Base-by-base conservation (phyloP, 2,329 filamentous ascomycete species). In the Xylariaceae sp. region DNA sequence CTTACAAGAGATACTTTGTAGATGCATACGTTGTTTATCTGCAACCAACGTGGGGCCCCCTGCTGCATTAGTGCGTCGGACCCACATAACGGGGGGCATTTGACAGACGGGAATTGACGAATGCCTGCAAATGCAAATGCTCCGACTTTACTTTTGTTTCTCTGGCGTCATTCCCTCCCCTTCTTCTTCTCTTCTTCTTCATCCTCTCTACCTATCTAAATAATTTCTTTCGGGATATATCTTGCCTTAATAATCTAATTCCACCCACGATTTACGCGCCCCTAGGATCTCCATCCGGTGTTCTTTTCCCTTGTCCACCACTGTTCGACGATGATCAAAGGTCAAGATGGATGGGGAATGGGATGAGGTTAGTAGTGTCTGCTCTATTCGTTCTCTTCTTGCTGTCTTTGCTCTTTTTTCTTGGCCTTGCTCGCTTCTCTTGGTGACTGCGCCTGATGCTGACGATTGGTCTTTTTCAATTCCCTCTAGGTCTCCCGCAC, bases 401-500 rank as follows among this genome's bases (percentile, higher is more conserved):
- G 7, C 4, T 30, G 13, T 7, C 23, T 15, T 15, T 13, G n/a
- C 13, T 37, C 18, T 53, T 10, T 11, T 17, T n/a, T 34, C 4
- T 11, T 37, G n/a, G 47, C 56, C 49, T 55, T 39, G 35, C 39
- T 48, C 34, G n/a, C 51, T 50, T 60, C 54, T 59, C 10, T 48
- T n/a, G 15, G 18, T 23, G 4, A 23, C 17, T 9, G 5, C 15
- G 9, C 44, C 51, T 59, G 48, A 57, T 39, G 2, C 15, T 39
- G 15, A 13, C 18, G 3, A 11, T 23, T 11, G 15, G 34, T 18
- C 15, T 51, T 34, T 18, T 18, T 9, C n/a, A 53, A 44, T 47
- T 42, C 9, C 17, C 45, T 56, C 44, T 64, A 96, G 88, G 85
- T 96, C 75, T 85, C 86, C 75, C 88, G 91, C 75, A 86, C 94